Evolutionary conservation across 129 eudicot genomes (phyloP), one percentile per base, ranked within the genome.

Genomic region (Smallanthus sonchifolius): DNA sequence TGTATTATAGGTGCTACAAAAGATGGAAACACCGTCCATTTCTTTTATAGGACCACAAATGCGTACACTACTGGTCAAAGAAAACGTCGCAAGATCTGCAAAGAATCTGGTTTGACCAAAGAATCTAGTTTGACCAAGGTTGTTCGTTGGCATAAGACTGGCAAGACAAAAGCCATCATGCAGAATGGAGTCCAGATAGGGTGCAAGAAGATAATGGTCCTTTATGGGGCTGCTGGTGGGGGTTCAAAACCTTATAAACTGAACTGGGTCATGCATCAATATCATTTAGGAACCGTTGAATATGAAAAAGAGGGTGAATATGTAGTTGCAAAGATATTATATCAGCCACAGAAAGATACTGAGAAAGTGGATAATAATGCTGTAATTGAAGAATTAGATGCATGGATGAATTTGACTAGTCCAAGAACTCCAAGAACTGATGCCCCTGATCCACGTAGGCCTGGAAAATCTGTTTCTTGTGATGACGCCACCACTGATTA

Each of bases 71-170:
- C 88, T 34, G 99, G 99, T 34, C 88, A 84, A 68, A 62, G 99
- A 47, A 94, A 94, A 72, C 91, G 99, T 69, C 85, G 99, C 39
- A 94, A 76, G 84, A 88, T 94, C 49, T 80, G 87, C 63, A 81
- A 69, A 55, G 85, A 85, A 65, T 47, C 74, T 70, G 61, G 67
- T 76, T 69, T 54, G 13, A 65, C 73, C 28, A 80, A 74, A 49
- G 83, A 78, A 54, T 51, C 73, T 69, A 65, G 60, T 76, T 69
- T 55, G 16, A 62, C 68, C 32, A 80, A 74, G 61, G 83, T 77
- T 62, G 91, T 91, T 7, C 96, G 99, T 75, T 94, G 99, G 99
- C 97, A 94, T 81, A 91, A 94, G 64, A 94, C 99, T 2, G 99
- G 99, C 34, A 94, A 82, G 83, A 94, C 99, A 62, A 94, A 87